phyloP scores from a whole-genome alignment of 2,329 filamentous ascomycete genomes.

The Huntiella decipiens region DNA sequence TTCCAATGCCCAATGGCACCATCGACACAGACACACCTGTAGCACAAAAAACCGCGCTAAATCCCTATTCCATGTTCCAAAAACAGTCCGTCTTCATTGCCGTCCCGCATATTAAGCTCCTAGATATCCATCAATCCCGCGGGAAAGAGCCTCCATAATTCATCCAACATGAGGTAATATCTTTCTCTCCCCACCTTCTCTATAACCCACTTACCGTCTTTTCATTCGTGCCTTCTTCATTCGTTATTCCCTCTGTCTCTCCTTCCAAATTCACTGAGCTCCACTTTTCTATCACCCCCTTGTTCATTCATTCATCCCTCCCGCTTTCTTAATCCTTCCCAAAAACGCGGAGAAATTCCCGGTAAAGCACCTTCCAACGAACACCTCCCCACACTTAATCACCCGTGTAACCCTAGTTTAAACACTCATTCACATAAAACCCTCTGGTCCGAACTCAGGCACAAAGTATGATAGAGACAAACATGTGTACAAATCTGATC shows the following conservation, averaged over 20 bases:
- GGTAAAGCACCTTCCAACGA: neutral
- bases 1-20: no score
- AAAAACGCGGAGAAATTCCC: constrained; percentile 5
- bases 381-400: no score
- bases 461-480: neutral
- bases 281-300: no score
- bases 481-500: neutral
- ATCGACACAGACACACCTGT: no score
- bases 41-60: neutral
- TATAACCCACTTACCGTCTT: neutral
- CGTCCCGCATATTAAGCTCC: no score
- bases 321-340: neutral
- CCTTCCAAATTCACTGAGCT: no score
- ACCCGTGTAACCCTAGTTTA: no score
- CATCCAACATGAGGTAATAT: neutral
- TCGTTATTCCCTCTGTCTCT: no score
- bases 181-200: neutral
- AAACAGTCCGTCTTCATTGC: no score
- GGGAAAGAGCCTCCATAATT: neutral
- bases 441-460: no score
- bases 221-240: neutral
- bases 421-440: no score
- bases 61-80: no score
- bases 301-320: neutral
- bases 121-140: neutral